Base-by-base conservation (phyloP, 1,284 basidiomycete species). In the Sanghuangporus sanghuang region DNA sequence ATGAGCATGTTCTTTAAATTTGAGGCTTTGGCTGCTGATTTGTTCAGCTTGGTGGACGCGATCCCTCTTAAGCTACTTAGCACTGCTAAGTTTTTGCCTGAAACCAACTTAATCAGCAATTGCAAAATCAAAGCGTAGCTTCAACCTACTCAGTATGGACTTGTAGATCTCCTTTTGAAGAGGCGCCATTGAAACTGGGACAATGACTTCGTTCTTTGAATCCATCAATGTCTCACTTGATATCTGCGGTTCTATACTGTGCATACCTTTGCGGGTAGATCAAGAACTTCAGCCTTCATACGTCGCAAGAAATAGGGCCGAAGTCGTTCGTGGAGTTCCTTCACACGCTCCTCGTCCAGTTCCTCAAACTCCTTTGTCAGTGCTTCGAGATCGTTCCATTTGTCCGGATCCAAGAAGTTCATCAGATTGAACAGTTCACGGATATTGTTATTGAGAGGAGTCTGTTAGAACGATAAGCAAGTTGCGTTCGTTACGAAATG, bases 391-490 rank as follows among this genome's bases (percentile, higher is more conserved):
- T 96, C 84, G 12, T 77, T 76, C 91, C 92, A 96, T 61, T 87
- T 79, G 1, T 78, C 71, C 0, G 87, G 85, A 73, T 96, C 93
- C 14, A 97, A 83, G 77, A 96, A 97, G 73, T 94, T 93, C 85
- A 98, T 93, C 49, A 98, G 81, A 73, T 95, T 97, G 80, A 97
- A 95, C 23, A 96, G 76, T 75, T 99, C 96, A 59, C 93, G 85
- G 42, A 98, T 89, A 71, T 97, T 98, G 77, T 98, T 98, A 74
- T 99, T 98, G 59, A 99, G 76, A 1, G 96, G 96, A 1, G 97
- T 98, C 83, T 95, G 57, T 11, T 57, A 60, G 63, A 5, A 35
- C 64, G 18, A n/a, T 36, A 27, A 55, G n/a, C 40, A 36, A 54
- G 32, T 40, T 40, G 39, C 8, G 35, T 27, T n/a, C 39, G 18